Percentiles rank a stretch among this genome's conserved stretches.
These are phyloP conservation scores for Boletus tylopilopsis DNA, from an alignment of 768 basidiomycete genomes.

Conservation along the genomic window DNA sequence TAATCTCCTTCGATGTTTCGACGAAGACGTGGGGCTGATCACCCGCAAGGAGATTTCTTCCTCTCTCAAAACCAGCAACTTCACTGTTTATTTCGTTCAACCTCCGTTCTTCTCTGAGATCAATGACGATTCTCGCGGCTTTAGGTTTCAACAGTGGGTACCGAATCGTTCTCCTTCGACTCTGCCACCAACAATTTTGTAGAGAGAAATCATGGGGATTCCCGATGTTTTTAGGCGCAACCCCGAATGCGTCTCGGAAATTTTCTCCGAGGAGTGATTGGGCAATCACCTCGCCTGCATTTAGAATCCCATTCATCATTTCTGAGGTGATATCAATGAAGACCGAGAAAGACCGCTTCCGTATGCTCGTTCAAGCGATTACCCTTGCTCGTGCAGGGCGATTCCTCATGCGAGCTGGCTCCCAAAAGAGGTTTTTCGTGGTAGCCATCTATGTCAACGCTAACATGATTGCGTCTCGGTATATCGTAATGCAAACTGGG, in stretches of 20 bases:
- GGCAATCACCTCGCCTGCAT: background rate
- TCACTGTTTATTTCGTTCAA: conserved; percentile 6
- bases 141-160: background rate
- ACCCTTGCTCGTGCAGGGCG: background rate
- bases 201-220: background rate
- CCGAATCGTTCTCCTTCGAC: background rate
- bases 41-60: background rate
- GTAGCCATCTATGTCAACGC: background rate
- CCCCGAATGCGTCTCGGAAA: background rate
- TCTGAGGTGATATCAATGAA: background rate
- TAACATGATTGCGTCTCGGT: background rate
- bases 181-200: background rate
- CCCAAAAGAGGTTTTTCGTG: background rate
- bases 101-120: conserved; percentile 8
- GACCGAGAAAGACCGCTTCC: background rate
- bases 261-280: background rate
- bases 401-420: background rate
- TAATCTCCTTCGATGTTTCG: background rate
- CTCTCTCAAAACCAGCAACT: conserved; percentile 4
- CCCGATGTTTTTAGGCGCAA: background rate
- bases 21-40: fast-evolving
- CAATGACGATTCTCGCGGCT: no score
- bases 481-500: background rate
- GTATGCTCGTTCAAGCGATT: background rate
- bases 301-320: background rate